These are phyloP conservation scores for Rhodomyrtus psidioides DNA, from an alignment of 441 rosid genomes.

Conservation along the genomic window DNA sequence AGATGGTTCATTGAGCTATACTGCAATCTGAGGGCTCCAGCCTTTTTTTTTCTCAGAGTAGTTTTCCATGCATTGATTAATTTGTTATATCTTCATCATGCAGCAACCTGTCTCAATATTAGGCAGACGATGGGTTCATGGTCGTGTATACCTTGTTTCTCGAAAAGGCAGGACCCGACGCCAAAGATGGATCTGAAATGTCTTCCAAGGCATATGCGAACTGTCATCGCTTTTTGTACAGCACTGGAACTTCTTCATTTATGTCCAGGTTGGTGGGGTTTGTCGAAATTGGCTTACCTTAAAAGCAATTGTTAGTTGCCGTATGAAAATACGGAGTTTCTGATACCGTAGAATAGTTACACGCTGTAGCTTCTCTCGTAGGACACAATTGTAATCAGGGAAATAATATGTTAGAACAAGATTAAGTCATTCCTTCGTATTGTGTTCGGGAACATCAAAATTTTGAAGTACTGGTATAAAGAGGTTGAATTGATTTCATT, in stretches of 20 bases:
- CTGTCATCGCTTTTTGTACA: not conserved
- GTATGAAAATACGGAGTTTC: not conserved
- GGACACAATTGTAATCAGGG: constrained; percentile 1
- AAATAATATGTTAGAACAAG: not conserved
- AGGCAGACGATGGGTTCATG: constrained; percentile 81
- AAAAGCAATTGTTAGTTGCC: not conserved
- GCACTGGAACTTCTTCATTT: not conserved
- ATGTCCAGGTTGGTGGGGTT: not conserved
- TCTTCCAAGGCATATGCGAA: not conserved
- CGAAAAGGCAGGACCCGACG: constrained; percentile 36
- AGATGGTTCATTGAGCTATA: not conserved
- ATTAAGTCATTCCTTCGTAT: not conserved
- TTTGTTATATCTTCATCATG: constrained; percentile 5
- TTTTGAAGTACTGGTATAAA: not conserved
- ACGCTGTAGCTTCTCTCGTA: not conserved
- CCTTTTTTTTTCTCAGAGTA: not conserved
- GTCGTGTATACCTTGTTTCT: constrained; percentile 74
- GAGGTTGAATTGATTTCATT: not conserved
- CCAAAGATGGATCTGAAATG: constrained; percentile 27
- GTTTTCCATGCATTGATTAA: not conserved
- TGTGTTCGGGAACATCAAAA: constrained; percentile 11
- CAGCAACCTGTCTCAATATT: constrained; percentile 49
- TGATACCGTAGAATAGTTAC: not conserved
- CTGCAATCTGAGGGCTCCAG: not conserved
- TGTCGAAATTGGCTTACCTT: not conserved